Evolutionary conservation across 768 basidiomycete genomes (phyloP).

Genomic region (Cubamyces sp.): DNA sequence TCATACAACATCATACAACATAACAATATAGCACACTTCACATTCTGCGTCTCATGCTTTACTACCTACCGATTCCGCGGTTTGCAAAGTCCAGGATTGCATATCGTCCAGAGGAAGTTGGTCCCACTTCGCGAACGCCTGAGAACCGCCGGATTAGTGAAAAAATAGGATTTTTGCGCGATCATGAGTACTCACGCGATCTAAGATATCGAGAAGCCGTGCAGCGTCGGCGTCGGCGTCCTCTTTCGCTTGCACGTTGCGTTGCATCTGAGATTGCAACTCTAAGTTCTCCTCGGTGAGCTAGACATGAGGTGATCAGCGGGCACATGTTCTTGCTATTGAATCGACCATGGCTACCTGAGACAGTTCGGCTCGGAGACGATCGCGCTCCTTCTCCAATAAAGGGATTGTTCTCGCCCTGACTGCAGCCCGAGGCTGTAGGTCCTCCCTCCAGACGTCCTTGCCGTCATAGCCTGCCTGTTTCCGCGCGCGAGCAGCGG

Average conservation of each 20-base stretch:
- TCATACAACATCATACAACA: neutral
- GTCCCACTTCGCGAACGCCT: slow-evolving; percentile 47
- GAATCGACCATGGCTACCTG: slow-evolving; percentile 32
- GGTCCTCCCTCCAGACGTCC: slow-evolving; percentile 67
- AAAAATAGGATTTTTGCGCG: no score
- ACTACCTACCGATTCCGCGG: slow-evolving; percentile 38
- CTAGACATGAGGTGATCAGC: slow-evolving; percentile 38
- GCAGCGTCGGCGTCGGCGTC: slow-evolving; percentile 50
- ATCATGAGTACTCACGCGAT: slow-evolving; percentile 45
- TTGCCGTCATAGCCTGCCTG: slow-evolving; percentile 46
- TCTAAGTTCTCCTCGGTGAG: slow-evolving; percentile 58
- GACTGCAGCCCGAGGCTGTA: slow-evolving; percentile 65
- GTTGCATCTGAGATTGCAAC: slow-evolving; percentile 52
- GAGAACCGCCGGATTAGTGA: slow-evolving; percentile 14
- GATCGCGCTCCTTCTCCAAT: slow-evolving; percentile 48
- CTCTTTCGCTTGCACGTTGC: slow-evolving; percentile 48
- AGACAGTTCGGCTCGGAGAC: slow-evolving; percentile 41
- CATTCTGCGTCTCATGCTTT: slow-evolving; percentile 7
- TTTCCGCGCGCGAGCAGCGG: slow-evolving; percentile 62
- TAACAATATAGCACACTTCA: neutral
- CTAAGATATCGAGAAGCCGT: slow-evolving; percentile 55
- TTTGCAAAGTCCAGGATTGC: slow-evolving; percentile 43
- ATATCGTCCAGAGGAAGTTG: slow-evolving; percentile 67
- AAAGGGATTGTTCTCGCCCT: slow-evolving; percentile 66
- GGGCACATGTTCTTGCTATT: neutral